Percentiles rank a stretch among this genome's conserved stretches.
phyloP scores from a whole-genome alignment of 2,329 filamentous ascomycete genomes.

The Chaetoscypha palmicola region DNA sequence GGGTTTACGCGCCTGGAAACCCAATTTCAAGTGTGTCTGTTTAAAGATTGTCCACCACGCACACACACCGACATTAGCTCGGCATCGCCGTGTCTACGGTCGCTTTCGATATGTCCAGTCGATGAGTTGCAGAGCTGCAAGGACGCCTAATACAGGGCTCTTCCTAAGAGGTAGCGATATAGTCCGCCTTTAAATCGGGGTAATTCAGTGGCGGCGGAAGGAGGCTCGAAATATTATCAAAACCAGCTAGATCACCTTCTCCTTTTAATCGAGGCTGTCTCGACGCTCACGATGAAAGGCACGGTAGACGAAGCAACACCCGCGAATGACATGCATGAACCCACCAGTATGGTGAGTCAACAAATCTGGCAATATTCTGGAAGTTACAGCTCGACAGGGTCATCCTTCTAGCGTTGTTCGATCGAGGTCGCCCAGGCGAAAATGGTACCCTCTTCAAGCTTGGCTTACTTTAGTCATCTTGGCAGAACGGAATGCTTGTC shows the following conservation, averaged over 20 bases:
- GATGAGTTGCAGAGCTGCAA: neutral
- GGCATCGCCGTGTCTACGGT: neutral
- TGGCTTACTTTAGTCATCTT: neutral
- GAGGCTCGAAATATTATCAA: neutral
- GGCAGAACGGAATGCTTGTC: neutral
- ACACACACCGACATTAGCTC: neutral
- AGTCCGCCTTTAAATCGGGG: neutral
- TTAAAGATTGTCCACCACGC: no score
- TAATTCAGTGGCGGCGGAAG: neutral
- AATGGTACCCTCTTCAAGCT: neutral
- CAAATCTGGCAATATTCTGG: slow-evolving; percentile 18
- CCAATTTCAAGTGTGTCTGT: no score
- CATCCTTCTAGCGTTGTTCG: slow-evolving; percentile 19
- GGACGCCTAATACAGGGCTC: neutral
- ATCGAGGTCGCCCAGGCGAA: neutral
- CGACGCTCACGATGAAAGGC: neutral
- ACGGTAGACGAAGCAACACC: no score
- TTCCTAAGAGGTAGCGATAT: neutral
- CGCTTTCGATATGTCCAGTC: neutral
- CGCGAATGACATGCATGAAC: slow-evolving; percentile 4
- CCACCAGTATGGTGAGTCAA: slow-evolving; percentile 1
- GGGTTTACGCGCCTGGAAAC: no score
- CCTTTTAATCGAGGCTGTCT: neutral
- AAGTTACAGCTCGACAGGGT: slow-evolving; percentile 13
- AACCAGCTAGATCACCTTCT: neutral